Percentiles rank a stretch among this genome's conserved stretches.
phyloP scores from a whole-genome alignment of 2,329 filamentous ascomycete genomes.

The Graphium sp. region DNA sequence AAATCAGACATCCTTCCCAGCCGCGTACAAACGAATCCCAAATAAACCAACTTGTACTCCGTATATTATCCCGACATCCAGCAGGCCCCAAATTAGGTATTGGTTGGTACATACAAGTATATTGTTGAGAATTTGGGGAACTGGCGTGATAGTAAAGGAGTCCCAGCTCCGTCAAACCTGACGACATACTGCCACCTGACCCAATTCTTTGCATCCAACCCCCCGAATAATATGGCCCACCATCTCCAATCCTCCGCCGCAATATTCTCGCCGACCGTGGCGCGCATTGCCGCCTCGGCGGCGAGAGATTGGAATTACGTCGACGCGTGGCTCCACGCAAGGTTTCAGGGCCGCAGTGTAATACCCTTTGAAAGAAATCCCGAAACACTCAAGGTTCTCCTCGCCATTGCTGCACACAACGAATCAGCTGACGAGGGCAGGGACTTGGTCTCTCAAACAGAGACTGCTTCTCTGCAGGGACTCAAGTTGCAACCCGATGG shows the following conservation, averaged over 20 bases:
- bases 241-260: conserved; percentile 23
- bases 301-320: conserved; percentile 87
- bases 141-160: too few relatives aligned
- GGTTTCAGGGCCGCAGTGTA: conserved; percentile 43
- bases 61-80: too few relatives aligned
- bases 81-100: too few relatives aligned
- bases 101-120: too few relatives aligned
- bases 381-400: conserved; percentile 60
- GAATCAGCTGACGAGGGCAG: conserved; percentile 62
- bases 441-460: conserved; percentile 36
- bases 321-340: conserved; percentile 63
- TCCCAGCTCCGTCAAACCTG: too few relatives aligned
- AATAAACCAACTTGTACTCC: too few relatives aligned
- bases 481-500: conserved; percentile 13
- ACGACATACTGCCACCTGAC: too few relatives aligned
- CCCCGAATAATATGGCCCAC: neutral
- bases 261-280: conserved; percentile 51
- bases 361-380: conserved; percentile 76
- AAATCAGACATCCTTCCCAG: too few relatives aligned
- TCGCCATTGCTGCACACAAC: conserved; percentile 59
- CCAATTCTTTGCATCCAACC: too few relatives aligned
- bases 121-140: too few relatives aligned
- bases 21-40: too few relatives aligned
- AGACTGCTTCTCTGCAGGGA: conserved; percentile 40
- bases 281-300: conserved; percentile 60